Conservation (phyloP, 495 filamentous ascomycete genomes). For the Penicillium alfredii region DNA sequence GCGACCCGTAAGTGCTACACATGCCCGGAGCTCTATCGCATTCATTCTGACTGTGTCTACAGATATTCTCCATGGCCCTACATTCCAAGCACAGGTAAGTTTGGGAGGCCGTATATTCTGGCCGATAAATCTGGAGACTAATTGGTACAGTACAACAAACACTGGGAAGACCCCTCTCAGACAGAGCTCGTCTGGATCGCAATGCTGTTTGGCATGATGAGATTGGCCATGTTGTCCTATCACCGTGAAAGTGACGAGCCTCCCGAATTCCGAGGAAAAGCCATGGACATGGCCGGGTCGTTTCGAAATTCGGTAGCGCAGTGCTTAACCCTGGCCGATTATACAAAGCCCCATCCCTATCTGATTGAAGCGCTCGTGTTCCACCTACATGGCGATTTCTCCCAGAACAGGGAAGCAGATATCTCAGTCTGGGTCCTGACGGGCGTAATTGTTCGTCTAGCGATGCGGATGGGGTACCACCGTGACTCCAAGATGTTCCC, state of each 20-base stretch:
- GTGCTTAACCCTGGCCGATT: conserved; percentile 81
- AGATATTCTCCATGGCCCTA: conserved; percentile 81
- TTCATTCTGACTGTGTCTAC: conserved; percentile 40
- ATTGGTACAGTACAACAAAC: conserved; percentile 60
- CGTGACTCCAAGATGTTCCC: conserved; percentile 81
- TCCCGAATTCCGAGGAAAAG: conserved; percentile 66
- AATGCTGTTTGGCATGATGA: conserved; percentile 80
- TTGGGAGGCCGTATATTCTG: no score
- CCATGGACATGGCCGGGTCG: conserved; percentile 68
- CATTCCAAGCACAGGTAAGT: conserved; percentile 63
- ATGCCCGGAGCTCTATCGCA: background rate
- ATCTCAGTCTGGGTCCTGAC: conserved; percentile 74
- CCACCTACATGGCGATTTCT: conserved; percentile 76
- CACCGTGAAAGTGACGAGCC: conserved; percentile 86
- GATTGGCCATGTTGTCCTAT: conserved; percentile 87
- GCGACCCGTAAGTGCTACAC: conserved; percentile 59
- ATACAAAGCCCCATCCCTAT: conserved; percentile 76
- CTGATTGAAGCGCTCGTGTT: conserved; percentile 88
- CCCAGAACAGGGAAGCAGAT: conserved; percentile 72
- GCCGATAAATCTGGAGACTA: background rate
- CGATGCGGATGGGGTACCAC: conserved; percentile 95
- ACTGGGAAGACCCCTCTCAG: conserved; percentile 80
- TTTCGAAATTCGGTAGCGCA: conserved; percentile 82
- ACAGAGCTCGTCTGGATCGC: conserved; percentile 85
- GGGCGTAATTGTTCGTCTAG: conserved; percentile 74